phyloP scores from a whole-genome alignment of 192 early-diverging fungal genomes.

The Chytriomyces sp. region DNA sequence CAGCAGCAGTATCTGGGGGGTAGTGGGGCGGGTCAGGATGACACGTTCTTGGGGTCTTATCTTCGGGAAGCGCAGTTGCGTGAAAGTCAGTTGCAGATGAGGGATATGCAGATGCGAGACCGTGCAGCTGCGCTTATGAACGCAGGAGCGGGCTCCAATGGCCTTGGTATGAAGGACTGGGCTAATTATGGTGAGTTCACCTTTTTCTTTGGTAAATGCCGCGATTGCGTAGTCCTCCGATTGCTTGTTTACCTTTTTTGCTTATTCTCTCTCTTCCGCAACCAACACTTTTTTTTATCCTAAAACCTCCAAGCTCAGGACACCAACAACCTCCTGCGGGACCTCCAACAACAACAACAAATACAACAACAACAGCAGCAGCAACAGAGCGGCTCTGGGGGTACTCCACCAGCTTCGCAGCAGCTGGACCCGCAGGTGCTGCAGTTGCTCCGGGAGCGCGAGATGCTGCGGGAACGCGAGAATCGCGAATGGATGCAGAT shows the following conservation, averaged over 20 bases:
- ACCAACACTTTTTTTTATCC: background rate
- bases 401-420: background rate
- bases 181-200: conserved; percentile 13
- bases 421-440: conserved; percentile 11
- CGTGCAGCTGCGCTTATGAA: conserved; percentile 14
- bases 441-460: conserved; percentile 7
- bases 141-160: background rate
- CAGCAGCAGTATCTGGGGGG: conserved; percentile 31
- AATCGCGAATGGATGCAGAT: conserved; percentile 25
- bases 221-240: background rate
- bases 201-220: background rate
- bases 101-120: conserved; percentile 39
- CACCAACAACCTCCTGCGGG: conserved; percentile 1
- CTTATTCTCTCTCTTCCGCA: too few species aligned
- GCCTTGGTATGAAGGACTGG: conserved; percentile 5
- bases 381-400: background rate
- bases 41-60: conserved; percentile 43
- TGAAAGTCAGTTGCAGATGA: conserved; percentile 38
- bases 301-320: conserved; percentile 16
- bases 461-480: conserved; percentile 13
- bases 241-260: background rate
- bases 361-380: background rate
- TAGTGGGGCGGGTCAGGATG: conserved; percentile 19
- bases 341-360: conserved; percentile 16
- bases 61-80: conserved; percentile 47